phyloP scores from a whole-genome alignment of 1,284 basidiomycete species.

The Cryptococcus amylolentus region DNA sequence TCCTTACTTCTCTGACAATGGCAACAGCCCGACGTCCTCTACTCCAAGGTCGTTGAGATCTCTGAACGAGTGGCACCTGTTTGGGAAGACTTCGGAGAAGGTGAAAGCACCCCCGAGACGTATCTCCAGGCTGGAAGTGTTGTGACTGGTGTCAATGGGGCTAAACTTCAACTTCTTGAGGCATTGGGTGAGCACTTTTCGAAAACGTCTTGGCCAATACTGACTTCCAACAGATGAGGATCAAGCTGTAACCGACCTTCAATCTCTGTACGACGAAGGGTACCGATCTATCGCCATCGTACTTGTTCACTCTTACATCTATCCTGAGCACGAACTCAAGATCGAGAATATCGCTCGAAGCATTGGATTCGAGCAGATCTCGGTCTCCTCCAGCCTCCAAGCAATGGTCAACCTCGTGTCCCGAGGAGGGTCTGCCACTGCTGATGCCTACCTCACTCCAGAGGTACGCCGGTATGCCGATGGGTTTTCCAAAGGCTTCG shows the following conservation, averaged over 20 bases:
- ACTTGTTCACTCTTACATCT: constrained; percentile 39
- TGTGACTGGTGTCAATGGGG: constrained; percentile 57
- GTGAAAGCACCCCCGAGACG: constrained; percentile 17
- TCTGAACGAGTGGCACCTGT: constrained; percentile 90
- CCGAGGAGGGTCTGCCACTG: constrained; percentile 53
- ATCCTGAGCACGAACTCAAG: constrained; percentile 33
- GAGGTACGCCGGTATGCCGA: constrained; percentile 50
- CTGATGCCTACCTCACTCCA: constrained; percentile 56
- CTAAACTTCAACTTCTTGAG: constrained; percentile 80
- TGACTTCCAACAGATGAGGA: constrained; percentile 65
- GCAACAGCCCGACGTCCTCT: constrained; percentile 53
- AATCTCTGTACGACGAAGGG: constrained; percentile 34
- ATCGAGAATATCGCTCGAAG: constrained; percentile 33
- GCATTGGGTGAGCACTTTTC: constrained; percentile 8
- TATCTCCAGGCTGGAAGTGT: constrained; percentile 21
- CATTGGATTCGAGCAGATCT: constrained; percentile 45
- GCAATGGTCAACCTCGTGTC: constrained; percentile 55
- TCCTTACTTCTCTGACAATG: constrained; percentile 59
- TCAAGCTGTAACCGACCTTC: constrained; percentile 20
- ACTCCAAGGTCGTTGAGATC: constrained; percentile 21
- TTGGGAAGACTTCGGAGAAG: constrained; percentile 51
- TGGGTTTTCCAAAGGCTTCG: constrained; percentile 50
- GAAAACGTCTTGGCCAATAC: constrained; percentile 55
- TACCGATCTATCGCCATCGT: constrained; percentile 36
- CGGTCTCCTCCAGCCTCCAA: constrained; percentile 32